Evolutionary conservation across 108 stramenopile species (phyloP), one percentile per base, ranked within the genome.

Genomic region (Pseudonitzschia delicatissima): DNA sequence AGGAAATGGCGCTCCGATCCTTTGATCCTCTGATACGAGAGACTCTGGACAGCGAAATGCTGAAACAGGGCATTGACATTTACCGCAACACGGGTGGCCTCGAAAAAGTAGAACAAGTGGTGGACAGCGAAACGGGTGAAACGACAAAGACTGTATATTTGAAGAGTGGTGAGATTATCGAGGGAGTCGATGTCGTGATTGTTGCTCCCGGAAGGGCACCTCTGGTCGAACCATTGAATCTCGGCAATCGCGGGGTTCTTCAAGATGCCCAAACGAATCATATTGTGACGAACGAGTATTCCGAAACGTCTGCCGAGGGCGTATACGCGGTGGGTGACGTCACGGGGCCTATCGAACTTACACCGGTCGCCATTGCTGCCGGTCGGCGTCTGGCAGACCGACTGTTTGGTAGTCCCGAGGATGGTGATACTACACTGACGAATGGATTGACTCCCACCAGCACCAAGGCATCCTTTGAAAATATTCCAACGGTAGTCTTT

Each of bases 261-360:
- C 33, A 58, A 9, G 50, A 79, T 23, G 49, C 72, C 17, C 57
- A 34, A 4, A 45, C 57, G 8, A 50, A 66, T 31, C 76, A 79
- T 69, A 87, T 98, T 28, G 17, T 72, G 27, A 91, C 87, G 5
- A 93, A 99, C 75, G 96, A 91, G 2, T 93, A 77, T 45, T 83
- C 90, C 74, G 84, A 91, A 60, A 98, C 98, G 0, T 79, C 74
- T 58, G 83, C 80, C 6, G 73, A 76, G 0, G 79, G 79, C 48
- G 81, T 99, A 23, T 95, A 78, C 68, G 96, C 98, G 12, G 31
- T 99, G 37, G 97, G 98, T 2, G 98, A 99, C 76, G 96, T 96
- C 2, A 80, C 78, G 63, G 93, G 93, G 9, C 53, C 59, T 23
- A 85, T 88, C 12, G 92, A 93, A 69, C 74, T 99, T 8, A 99